phyloP scores from a whole-genome alignment of 148 eudicot species.

The Polygonum aviculare region DNA sequence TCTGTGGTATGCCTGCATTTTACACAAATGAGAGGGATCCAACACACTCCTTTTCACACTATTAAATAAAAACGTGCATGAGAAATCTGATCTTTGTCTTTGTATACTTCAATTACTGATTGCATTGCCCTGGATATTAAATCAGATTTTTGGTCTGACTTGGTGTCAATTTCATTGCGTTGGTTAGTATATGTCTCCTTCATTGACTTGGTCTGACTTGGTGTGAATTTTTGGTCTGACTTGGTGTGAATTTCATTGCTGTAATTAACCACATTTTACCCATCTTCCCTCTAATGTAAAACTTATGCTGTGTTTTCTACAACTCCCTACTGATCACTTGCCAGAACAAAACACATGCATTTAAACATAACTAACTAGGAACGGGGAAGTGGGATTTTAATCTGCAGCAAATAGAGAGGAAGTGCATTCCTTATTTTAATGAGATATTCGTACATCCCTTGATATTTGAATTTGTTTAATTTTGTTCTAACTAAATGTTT shows the following conservation, averaged over 20 bases:
- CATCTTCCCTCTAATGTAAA: background rate
- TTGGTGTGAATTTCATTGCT: conserved; percentile 25
- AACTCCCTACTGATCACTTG: background rate
- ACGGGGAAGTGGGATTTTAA: background rate
- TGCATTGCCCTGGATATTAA: conserved; percentile 42
- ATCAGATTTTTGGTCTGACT: conserved; percentile 36
- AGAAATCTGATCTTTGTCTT: conserved; percentile 35
- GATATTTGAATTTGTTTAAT: too few species aligned
- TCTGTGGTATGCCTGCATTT: conserved; percentile 72
- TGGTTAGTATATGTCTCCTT: conserved; percentile 23
- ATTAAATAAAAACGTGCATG: background rate
- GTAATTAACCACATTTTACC: background rate
- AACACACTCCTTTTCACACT: background rate
- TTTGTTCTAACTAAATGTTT: too few species aligned
- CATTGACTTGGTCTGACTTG: too few species aligned
- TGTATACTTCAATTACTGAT: conserved; percentile 51
- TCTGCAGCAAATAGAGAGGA: background rate
- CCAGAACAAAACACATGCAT: background rate
- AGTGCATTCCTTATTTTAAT: conserved; percentile 43
- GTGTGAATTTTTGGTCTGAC: conserved; percentile 42
- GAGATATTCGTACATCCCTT: too few species aligned
- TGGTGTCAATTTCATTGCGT: conserved; percentile 27
- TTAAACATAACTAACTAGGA: background rate
- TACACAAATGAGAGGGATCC: background rate
- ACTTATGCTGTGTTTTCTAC: background rate